Base-by-base conservation (phyloP, 495 filamentous ascomycete genomes). In the Aspergillus baeticus region DNA sequence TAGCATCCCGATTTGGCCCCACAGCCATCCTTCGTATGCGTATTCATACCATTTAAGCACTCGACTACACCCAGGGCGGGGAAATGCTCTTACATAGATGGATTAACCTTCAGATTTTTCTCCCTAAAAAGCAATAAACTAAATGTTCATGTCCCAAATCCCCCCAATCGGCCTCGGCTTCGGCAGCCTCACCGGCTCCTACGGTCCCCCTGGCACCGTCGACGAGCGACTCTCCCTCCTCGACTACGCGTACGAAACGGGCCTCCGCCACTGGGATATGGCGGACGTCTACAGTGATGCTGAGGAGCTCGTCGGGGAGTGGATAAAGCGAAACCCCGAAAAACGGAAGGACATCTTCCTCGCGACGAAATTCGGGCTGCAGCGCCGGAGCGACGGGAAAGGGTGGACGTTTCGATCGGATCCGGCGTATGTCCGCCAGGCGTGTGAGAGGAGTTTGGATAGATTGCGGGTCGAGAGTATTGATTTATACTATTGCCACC, bases 271-370 rank as follows among this genome's bases (percentile, higher is more conserved):
- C 41, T 63, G 55, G 60, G 55, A 62, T 31, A 46, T 48, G 14
- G 50, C 59, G 0, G 51, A 58, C 38, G 23, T 57, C 15, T 62
- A 62, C 31, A 13, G 6, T 22, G 80, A 83, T 58, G 73, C 61
- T 39, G 82, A 86, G 61, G 81, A 80, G 3, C 59, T 85, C 0
- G 44, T 84, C 20, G 79, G 76, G 2, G 77, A 78, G 57, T 84
- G 82, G 83, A 80, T 86, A 60, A 66, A 70, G 10, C 67, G 65
- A 8, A 18, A 41, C 41, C 17, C 80, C 0, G 80, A 75, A 17
- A 82, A 83, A 55, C 67, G 81, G 0, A 55, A 74, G 14, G 68
- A 82, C 0, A 80, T 86, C 51, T 84, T 86, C 66, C 63, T 85
- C 10, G 75, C 80, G 1, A 80, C 76, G 8, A 85, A 84, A 21